These are phyloP conservation scores for Clonostachys byssicola DNA, from an alignment of 2,329 filamentous ascomycete species.

Conservation along the genomic window DNA sequence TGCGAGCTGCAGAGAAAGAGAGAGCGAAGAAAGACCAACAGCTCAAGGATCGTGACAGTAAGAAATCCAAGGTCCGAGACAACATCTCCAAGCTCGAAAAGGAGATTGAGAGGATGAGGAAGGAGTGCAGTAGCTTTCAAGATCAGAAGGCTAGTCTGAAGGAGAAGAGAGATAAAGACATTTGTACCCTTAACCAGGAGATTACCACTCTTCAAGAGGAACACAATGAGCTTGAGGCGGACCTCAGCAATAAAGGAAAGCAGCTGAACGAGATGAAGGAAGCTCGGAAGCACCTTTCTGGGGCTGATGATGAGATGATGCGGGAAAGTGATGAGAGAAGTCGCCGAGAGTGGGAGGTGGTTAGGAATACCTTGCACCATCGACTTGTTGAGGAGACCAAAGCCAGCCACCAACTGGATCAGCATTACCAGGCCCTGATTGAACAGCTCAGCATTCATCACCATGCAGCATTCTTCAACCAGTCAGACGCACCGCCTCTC, in stretches of 20 bases:
- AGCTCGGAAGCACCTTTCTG: slow-evolving; percentile 59
- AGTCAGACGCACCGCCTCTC: slow-evolving; percentile 34
- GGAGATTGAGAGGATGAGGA: slow-evolving; percentile 56
- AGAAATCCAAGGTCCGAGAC: slow-evolving; percentile 66
- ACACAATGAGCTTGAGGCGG: slow-evolving; percentile 62
- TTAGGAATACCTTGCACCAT: slow-evolving; percentile 48
- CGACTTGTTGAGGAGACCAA: slow-evolving; percentile 41
- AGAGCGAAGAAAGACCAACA: slow-evolving; percentile 73
- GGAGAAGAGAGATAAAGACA: slow-evolving; percentile 45
- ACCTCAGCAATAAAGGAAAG: slow-evolving; percentile 62
- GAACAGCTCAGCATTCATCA: slow-evolving; percentile 40
- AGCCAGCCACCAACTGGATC: slow-evolving; percentile 38
- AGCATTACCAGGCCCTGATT: slow-evolving; percentile 37
- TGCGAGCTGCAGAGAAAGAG: slow-evolving; percentile 74
- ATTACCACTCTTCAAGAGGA: slow-evolving; percentile 62
- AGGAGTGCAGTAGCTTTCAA: slow-evolving; percentile 49
- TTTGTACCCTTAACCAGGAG: slow-evolving; percentile 46
- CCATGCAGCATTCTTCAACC: slow-evolving; percentile 41
- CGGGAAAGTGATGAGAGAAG: slow-evolving; percentile 45
- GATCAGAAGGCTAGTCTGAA: slow-evolving; percentile 47
- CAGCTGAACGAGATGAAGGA: slow-evolving; percentile 73
- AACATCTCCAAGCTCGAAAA: slow-evolving; percentile 66
- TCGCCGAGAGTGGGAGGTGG: slow-evolving; percentile 51
- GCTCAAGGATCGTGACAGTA: slow-evolving; percentile 63
- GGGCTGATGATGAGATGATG: slow-evolving; percentile 56